Percentiles rank a stretch among this genome's conserved stretches.
Evolutionary conservation across 176 grass and related monocot species (phyloP).

Genomic region (Leersia perrieri): DNA sequence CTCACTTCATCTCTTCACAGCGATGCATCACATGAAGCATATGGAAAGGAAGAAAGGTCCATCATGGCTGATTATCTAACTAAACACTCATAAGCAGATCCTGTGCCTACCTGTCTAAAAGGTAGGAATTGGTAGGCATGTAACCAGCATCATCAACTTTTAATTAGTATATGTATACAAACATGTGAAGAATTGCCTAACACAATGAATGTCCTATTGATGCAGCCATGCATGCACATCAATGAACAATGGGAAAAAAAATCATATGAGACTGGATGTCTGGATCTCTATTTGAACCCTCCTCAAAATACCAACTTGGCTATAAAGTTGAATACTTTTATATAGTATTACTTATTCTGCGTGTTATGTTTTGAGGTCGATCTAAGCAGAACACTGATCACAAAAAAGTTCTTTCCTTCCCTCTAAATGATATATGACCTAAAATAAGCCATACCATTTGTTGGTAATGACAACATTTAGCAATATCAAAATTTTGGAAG

Average conservation of each 20-base stretch:
- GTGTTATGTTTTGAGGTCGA: no score
- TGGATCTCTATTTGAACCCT: no score
- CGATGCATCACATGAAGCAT: slow-evolving; percentile 33
- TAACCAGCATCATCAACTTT: neutral
- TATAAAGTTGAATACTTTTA: neutral
- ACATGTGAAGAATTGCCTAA: neutral
- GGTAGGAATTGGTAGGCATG: neutral
- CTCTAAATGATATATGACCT: no score
- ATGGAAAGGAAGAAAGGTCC: neutral
- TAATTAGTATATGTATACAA: neutral
- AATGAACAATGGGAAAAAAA: neutral
- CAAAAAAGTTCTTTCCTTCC: no score
- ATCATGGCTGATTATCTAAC: neutral
- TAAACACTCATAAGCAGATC: neutral
- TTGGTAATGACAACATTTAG: no score
- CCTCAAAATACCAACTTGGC: neutral
- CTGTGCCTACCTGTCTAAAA: neutral
- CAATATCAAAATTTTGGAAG: no score
- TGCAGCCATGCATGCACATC: neutral
- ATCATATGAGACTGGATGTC: no score
- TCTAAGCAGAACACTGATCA: no score
- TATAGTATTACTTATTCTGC: neutral
- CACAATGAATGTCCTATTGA: neutral
- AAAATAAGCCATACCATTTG: no score
- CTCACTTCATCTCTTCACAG: slow-evolving; percentile 14